phyloP scores from a whole-genome alignment of 1,284 basidiomycete genomes.

The Leccinum glutinopallens region DNA sequence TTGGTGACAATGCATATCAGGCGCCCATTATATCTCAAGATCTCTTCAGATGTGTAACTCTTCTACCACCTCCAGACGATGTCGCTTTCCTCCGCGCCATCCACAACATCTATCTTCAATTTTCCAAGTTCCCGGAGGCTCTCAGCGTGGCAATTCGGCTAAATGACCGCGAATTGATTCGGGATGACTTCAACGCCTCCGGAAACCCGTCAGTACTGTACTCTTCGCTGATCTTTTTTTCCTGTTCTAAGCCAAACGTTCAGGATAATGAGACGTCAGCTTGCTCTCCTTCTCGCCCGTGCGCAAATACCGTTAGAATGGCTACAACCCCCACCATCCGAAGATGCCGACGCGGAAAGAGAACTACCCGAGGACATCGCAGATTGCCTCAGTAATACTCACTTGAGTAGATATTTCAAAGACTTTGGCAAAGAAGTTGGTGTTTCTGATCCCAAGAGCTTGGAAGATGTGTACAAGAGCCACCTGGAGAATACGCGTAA shows the following conservation, averaged over 20 bases:
- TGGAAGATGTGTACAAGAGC: slow-evolving; percentile 98
- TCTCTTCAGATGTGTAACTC: slow-evolving; percentile 75
- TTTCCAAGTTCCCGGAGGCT: slow-evolving; percentile 91
- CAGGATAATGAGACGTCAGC: slow-evolving; percentile 92
- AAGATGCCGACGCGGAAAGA: slow-evolving; percentile 59
- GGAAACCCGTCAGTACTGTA: slow-evolving; percentile 70
- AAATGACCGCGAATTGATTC: slow-evolving; percentile 80
- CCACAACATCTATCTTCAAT: slow-evolving; percentile 88
- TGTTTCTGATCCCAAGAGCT: slow-evolving; percentile 85
- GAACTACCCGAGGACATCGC: slow-evolving; percentile 84
- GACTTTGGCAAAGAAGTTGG: slow-evolving; percentile 95
- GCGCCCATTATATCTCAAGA: slow-evolving; percentile 17
- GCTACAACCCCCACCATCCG: slow-evolving; percentile 63
- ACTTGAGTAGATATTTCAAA: slow-evolving; percentile 84
- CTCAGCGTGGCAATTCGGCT: slow-evolving; percentile 87
- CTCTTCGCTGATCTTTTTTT: not conserved
- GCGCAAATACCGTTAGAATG: slow-evolving; percentile 92
- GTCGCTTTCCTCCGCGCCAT: slow-evolving; percentile 88
- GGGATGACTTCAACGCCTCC: slow-evolving; percentile 85
- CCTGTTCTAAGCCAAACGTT: slow-evolving; percentile 19
- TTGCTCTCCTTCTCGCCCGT: slow-evolving; percentile 92
- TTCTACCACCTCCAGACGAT: slow-evolving; percentile 95
- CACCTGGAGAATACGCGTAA: slow-evolving; percentile 89
- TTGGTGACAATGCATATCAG: slow-evolving; percentile 41
- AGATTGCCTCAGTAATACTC: slow-evolving; percentile 84